Evolutionary conservation across 2,329 filamentous ascomycete species (phyloP), one percentile per base, ranked within the genome.

Genomic region (Penicillium palitans): DNA sequence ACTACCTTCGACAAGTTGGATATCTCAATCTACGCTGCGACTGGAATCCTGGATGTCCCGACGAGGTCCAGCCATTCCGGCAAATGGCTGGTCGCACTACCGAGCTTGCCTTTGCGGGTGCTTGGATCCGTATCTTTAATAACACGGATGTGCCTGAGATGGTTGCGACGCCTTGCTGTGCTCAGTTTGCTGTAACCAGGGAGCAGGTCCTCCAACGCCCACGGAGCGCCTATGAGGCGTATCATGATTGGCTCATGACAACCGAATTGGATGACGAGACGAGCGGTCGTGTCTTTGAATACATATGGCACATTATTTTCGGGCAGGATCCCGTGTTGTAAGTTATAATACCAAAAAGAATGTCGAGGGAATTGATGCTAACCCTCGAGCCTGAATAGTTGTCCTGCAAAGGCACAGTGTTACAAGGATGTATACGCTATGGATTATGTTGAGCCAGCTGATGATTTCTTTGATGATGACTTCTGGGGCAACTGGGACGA

Each of bases 171-270:
- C 78, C 83, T 19, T 88, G 85, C 68, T 88, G 85, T 71, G 83
- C 84, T n/a, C 86, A 88, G 70, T 88, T 88, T 60, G 86, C 82
- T 0, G 82, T 87, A 9, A 82, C 83, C 3, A 73, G 78, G 17
- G 79, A 82, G 8, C 79, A 79, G 42, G 78, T 88, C 25, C 75
- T 70, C 6, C 70, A 75, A 39, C 74, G 83, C 35, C 77, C 83
- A 3, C 70, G 73, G 57, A 75, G 74, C 21, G 82, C 83, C 55
- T 89, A 88, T 61, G 66, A 81, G 7, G 75, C 76, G 19, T 84
- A 81, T 68, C 78, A 85, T 25, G 70, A 82, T 31, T 89, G 86
- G 86, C 62, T 88, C 44, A 67, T 86, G 49, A 75, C 78, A 19
- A 85, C 84, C 6, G 72, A 79, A 6, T 68, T 86, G 45, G 76